A percentile compares a stretch with the other conserved stretches of the same genome.
These are phyloP conservation scores for Datura wrightii DNA, from an alignment of 257 asterid species.

Conservation along the genomic window DNA sequence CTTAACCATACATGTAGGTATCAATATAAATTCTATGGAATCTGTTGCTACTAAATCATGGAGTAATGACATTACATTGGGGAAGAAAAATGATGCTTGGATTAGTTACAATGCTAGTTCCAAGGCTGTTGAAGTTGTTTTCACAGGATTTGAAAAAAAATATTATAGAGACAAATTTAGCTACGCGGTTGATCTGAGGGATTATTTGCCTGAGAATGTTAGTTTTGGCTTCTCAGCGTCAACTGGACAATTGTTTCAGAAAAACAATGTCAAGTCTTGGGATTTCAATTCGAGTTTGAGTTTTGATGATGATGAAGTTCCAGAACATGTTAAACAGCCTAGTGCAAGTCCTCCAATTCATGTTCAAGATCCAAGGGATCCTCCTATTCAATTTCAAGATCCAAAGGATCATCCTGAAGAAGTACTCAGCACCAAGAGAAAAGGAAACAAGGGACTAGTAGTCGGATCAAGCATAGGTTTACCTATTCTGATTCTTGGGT, in stretches of 20 bases:
- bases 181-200: slow-evolving; percentile 38
- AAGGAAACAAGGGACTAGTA: slow-evolving; percentile 30
- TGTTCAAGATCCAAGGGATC: neutral
- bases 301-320: neutral
- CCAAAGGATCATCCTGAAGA: neutral
- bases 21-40: slow-evolving; percentile 44
- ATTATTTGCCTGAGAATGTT: slow-evolving; percentile 48
- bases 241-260: slow-evolving; percentile 42
- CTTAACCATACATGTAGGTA: slow-evolving; percentile 40
- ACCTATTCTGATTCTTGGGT: slow-evolving; percentile 9
- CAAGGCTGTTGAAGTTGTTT: slow-evolving; percentile 31
- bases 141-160: slow-evolving; percentile 29
- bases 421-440: neutral
- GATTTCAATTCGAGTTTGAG: slow-evolving; percentile 44
- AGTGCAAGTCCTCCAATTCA: slow-evolving; percentile 31
- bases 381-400: slow-evolving; percentile 15
- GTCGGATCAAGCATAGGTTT: slow-evolving; percentile 37
- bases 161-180: slow-evolving; percentile 24
- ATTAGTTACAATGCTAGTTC: slow-evolving; percentile 39
- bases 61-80: slow-evolving; percentile 33
- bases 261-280: slow-evolving; percentile 51
- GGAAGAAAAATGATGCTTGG: slow-evolving; percentile 37
- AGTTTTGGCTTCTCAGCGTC: slow-evolving; percentile 54
- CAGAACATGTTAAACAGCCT: neutral
- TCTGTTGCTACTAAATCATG: slow-evolving; percentile 35